Evolutionary conservation across 1,284 basidiomycete genomes (phyloP).

Genomic region (Boletellus sp.): DNA sequence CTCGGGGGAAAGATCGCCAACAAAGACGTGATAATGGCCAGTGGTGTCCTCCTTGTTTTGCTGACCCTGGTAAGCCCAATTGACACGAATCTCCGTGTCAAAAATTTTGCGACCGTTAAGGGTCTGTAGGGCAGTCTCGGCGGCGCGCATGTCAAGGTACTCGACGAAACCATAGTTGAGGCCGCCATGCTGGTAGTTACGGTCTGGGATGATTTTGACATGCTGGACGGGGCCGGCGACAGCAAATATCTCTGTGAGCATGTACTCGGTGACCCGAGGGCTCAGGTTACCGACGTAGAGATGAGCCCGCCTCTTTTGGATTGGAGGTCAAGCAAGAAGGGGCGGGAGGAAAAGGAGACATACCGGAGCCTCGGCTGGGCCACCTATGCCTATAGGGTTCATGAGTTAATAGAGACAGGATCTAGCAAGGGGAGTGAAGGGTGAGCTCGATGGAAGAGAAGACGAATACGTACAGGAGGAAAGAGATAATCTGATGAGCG

Average conservation of each 20-base stretch:
- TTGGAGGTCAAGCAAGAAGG: slow-evolving; percentile 25
- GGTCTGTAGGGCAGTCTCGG: slow-evolving; percentile 94
- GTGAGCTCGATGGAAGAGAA: neutral
- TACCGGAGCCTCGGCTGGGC: slow-evolving; percentile 73
- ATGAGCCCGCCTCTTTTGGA: slow-evolving; percentile 75
- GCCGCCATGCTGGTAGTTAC: slow-evolving; percentile 95
- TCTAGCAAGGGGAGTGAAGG: neutral
- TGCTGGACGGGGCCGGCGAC: slow-evolving; percentile 93
- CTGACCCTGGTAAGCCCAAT: slow-evolving; percentile 97
- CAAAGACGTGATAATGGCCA: slow-evolving; percentile 95
- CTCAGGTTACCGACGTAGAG: slow-evolving; percentile 97
- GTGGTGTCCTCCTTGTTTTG: slow-evolving; percentile 97
- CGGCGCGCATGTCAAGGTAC: slow-evolving; percentile 95
- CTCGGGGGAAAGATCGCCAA: slow-evolving; percentile 96
- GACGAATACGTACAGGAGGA: slow-evolving; percentile 38
- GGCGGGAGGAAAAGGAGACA: slow-evolving; percentile 32
- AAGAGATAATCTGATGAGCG: slow-evolving; percentile 39
- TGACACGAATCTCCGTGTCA: slow-evolving; percentile 95
- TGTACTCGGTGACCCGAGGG: slow-evolving; percentile 89
- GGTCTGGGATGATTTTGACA: slow-evolving; percentile 98
- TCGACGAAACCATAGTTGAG: slow-evolving; percentile 99
- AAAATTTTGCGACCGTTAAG: slow-evolving; percentile 98
- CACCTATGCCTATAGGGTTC: slow-evolving; percentile 71
- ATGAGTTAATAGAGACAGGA: slow-evolving; percentile 57
- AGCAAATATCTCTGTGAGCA: slow-evolving; percentile 95